Percentiles rank a stretch among this genome's conserved stretches.
Evolutionary conservation across 2,329 filamentous ascomycete species (phyloP).

Genomic region (Arthrobotrys musiformis): DNA sequence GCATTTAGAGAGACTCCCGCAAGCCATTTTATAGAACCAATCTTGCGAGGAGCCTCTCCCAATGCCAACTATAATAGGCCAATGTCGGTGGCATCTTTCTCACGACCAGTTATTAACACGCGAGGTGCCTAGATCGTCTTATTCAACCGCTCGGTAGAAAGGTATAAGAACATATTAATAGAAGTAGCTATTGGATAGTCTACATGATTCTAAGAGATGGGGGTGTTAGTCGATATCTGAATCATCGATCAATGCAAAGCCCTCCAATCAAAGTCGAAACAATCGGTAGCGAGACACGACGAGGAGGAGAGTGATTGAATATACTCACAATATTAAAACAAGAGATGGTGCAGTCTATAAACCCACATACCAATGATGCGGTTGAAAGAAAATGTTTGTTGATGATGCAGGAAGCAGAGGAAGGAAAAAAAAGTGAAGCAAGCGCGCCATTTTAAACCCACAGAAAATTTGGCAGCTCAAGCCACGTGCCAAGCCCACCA

Average conservation of each 20-base stretch:
- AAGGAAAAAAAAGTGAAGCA: neutral
- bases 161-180: neutral
- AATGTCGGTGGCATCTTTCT: neutral
- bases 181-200: neutral
- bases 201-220: neutral
- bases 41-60: neutral
- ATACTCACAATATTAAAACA: neutral
- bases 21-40: neutral
- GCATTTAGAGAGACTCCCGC: neutral
- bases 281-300: neutral
- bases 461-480: conserved; percentile 34
- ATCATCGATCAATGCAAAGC: neutral
- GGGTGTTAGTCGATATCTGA: neutral
- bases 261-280: neutral
- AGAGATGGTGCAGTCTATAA: neutral
- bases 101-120: neutral
- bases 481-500: conserved; percentile 10
- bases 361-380: neutral
- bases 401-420: neutral
- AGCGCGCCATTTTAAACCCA: conserved; percentile 40
- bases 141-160: no score
- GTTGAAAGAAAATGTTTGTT: neutral
- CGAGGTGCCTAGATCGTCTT: no score
- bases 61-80: neutral
- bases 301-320: neutral